Evolutionary conservation across 768 basidiomycete species (phyloP), one percentile per base, ranked within the genome.

Genomic region (Filobasidium floriforme): DNA sequence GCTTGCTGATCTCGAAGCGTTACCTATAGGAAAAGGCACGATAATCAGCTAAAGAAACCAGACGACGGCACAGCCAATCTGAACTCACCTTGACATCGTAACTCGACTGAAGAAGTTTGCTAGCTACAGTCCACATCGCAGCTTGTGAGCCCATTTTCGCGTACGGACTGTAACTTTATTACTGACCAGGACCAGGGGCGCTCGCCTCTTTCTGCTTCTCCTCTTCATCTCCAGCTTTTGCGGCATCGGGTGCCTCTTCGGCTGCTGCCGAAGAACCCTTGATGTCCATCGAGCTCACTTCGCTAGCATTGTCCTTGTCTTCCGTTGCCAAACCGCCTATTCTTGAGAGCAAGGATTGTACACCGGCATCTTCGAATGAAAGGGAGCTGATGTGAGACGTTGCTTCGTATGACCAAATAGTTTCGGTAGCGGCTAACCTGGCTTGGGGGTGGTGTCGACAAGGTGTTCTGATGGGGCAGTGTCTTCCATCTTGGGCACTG

Each of bases 1-100:
- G 84, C 86, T 80, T 98, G 96, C 76, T 94, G 90, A 80, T 98
- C 93, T 60, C 92, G 92, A 66, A 98, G 84, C 22, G 92, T 98
- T 69, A 99, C 92, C 92, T 77, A 44, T 91, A 22, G 32, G 22
- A 41, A n/a, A n/a, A n/a, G n/a, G n/a, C n/a, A n/a, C n/a, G n/a
- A n/a, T n/a, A n/a, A n/a, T n/a, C n/a, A n/a, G n/a, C n/a, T n/a
- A n/a, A n/a, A n/a, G n/a, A n/a, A n/a, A n/a, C n/a, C n/a, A n/a
- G n/a, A n/a, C n/a, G n/a, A n/a, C n/a, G n/a, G n/a, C n/a, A n/a
- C n/a, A n/a, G n/a, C n/a, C n/a, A n/a, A n/a, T n/a, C n/a, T 9
- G 32, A 37, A 54, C 65, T 22, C 55, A 66, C 66, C 19, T 67
- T 67, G 54, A 67, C 66, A n/a, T 67, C 66, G 44, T 62, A 63